Evolutionary conservation across 2,329 filamentous ascomycete genomes (phyloP).

Genomic region (Aureobasidium sp.): DNA sequence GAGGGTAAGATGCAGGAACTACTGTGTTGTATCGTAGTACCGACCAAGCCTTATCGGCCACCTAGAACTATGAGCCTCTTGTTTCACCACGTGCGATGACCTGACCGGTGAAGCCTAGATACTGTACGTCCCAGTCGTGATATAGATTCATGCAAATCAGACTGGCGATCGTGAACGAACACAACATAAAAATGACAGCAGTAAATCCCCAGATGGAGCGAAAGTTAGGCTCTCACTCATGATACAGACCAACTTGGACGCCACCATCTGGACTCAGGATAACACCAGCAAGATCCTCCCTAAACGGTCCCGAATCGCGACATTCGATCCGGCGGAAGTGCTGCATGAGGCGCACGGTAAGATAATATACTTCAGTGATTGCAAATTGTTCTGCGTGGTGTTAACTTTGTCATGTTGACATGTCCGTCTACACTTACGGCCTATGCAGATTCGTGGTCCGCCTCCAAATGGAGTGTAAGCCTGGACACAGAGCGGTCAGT

Average conservation of each 20-base stretch:
- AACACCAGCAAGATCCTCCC: conserved; percentile 1
- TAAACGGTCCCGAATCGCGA: neutral
- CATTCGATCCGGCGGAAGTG: conserved; percentile 10
- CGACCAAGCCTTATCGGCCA: neutral
- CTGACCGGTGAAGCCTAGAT: neutral
- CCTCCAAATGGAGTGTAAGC: conserved; percentile 5
- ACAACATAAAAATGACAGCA: neutral
- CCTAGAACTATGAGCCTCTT: neutral
- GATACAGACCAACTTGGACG: neutral
- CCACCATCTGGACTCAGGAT: neutral
- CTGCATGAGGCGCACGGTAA: conserved; percentile 11
- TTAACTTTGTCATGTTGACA: neutral
- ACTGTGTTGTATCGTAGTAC: neutral
- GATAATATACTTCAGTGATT: conserved; percentile 7
- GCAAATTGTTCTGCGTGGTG: neutral
- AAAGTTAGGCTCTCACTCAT: neutral
- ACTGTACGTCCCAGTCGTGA: neutral
- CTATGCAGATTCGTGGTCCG: conserved; percentile 3
- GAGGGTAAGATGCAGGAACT: neutral
- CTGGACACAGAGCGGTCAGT: neutral
- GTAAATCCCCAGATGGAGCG: neutral
- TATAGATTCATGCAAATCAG: neutral
- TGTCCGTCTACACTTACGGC: neutral
- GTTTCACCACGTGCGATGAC: neutral
- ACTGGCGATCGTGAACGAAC: neutral